These are phyloP conservation scores for Trifolium dubium DNA, from an alignment of 306 rosid species.

Conservation along the genomic window DNA sequence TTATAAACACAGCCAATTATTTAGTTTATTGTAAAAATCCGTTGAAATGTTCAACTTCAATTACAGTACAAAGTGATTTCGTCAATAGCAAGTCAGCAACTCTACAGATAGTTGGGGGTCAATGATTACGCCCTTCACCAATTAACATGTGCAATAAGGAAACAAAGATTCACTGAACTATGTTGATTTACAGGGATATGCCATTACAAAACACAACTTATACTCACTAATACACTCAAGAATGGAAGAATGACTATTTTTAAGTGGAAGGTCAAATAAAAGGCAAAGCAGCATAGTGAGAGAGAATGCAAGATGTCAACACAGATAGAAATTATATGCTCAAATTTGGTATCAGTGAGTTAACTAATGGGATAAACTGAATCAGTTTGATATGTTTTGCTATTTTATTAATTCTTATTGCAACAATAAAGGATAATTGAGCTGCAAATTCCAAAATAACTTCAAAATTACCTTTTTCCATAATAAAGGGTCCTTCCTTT, in stretches of 20 bases:
- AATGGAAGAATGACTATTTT: slow-evolving; percentile 17
- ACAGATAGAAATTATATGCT: not conserved
- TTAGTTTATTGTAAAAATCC: slow-evolving; percentile 17
- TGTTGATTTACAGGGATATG: slow-evolving; percentile 27
- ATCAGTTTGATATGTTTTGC: slow-evolving; percentile 35
- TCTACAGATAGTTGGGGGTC: slow-evolving; percentile 21
- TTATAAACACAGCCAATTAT: slow-evolving; percentile 3
- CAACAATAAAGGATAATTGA: slow-evolving; percentile 18
- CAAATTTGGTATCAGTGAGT: slow-evolving; percentile 30
- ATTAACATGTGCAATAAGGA: slow-evolving; percentile 28
- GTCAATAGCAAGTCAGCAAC: slow-evolving; percentile 14
- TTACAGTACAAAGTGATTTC: slow-evolving; percentile 15
- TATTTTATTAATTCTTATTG: slow-evolving; percentile 28
- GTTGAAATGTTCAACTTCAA: slow-evolving; percentile 17
- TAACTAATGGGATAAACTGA: slow-evolving; percentile 21
- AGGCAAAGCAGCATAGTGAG: slow-evolving; percentile 18
- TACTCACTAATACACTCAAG: slow-evolving; percentile 12
- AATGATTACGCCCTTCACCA: slow-evolving; percentile 22
- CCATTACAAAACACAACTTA: slow-evolving; percentile 12
- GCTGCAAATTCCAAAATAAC: slow-evolving; percentile 14
- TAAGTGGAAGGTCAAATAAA: slow-evolving; percentile 29
- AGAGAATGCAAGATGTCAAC: slow-evolving; percentile 23
- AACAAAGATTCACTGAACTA: slow-evolving; percentile 21
- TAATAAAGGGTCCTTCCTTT: slow-evolving; percentile 72
- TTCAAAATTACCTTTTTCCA: slow-evolving; percentile 75